Evolutionary conservation across 208 protist species (phyloP).

Genomic region (Porcisia deanei): DNA sequence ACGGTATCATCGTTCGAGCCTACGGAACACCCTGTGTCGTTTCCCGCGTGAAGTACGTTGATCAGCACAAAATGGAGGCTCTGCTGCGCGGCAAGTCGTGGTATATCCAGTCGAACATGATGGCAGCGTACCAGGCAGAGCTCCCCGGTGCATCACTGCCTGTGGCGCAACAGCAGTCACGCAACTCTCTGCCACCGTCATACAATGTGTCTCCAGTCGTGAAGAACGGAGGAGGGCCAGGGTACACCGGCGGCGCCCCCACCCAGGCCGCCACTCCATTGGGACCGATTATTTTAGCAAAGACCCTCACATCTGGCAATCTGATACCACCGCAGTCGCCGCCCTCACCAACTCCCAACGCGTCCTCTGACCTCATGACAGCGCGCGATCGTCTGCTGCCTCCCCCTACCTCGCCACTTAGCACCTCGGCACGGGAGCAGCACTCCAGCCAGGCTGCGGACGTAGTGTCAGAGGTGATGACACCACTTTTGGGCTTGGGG

Average conservation of each 20-base stretch:
- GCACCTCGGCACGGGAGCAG: constrained; percentile 12
- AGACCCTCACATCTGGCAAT: background rate
- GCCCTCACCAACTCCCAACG: background rate
- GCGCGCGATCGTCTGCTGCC: constrained; percentile 20
- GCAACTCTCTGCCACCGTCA: background rate
- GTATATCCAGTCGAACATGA: constrained; percentile 21
- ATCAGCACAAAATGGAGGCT: constrained; percentile 37
- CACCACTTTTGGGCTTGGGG: background rate
- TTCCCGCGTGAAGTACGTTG: constrained; percentile 67
- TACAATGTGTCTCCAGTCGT: background rate
- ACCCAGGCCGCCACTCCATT: background rate
- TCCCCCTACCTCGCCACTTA: background rate
- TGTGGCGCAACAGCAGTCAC: background rate
- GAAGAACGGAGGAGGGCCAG: constrained; percentile 1
- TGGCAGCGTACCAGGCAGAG: constrained; percentile 9
- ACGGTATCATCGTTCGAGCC: constrained; percentile 88
- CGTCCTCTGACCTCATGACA: background rate
- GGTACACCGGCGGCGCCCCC: background rate
- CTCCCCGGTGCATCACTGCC: constrained; percentile 4
- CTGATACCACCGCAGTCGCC: background rate
- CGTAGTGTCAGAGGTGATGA: background rate
- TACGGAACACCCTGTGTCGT: constrained; percentile 92
- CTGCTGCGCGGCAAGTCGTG: constrained; percentile 18
- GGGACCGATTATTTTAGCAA: background rate
- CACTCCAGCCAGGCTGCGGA: background rate